These are phyloP conservation scores for Macrotyloma uniflorum DNA, from an alignment of 306 rosid species.

Conservation along the genomic window DNA sequence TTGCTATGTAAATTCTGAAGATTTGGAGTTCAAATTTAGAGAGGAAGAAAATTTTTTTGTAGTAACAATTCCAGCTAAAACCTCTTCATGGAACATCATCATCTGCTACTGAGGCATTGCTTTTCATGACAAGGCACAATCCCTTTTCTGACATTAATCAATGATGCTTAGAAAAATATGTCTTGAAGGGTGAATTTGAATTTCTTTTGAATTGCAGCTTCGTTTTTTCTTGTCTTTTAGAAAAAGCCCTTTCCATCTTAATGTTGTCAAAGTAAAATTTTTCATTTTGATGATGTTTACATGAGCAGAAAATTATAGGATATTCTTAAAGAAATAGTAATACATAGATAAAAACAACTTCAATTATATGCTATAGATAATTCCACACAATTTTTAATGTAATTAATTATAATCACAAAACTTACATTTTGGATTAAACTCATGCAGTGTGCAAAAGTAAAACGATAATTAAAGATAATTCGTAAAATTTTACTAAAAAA, in stretches of 20 bases:
- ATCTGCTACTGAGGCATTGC: constrained; percentile 13
- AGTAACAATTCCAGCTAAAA: constrained; percentile 18
- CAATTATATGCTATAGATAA: too few species aligned
- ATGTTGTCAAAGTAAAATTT: too few species aligned
- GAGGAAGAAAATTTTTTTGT: constrained; percentile 15
- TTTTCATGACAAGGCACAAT: background rate
- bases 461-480: too few species aligned
- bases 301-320: background rate
- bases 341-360: background rate
- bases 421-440: too few species aligned
- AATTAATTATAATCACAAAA: too few species aligned
- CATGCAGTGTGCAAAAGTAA: too few species aligned
- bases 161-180: background rate
- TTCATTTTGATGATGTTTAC: background rate
- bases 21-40: constrained; percentile 21
- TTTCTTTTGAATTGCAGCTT: too few species aligned
- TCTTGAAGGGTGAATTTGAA: too few species aligned
- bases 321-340: background rate
- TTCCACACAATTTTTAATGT: too few species aligned
- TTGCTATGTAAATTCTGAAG: constrained; percentile 11
- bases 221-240: too few species aligned
- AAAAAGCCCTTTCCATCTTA: background rate
- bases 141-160: background rate
- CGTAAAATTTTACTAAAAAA: too few species aligned
- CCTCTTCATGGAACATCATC: constrained; percentile 1